Evolutionary conservation across 441 rosid species (phyloP).

Genomic region (Pelargonium cotyledonis): DNA sequence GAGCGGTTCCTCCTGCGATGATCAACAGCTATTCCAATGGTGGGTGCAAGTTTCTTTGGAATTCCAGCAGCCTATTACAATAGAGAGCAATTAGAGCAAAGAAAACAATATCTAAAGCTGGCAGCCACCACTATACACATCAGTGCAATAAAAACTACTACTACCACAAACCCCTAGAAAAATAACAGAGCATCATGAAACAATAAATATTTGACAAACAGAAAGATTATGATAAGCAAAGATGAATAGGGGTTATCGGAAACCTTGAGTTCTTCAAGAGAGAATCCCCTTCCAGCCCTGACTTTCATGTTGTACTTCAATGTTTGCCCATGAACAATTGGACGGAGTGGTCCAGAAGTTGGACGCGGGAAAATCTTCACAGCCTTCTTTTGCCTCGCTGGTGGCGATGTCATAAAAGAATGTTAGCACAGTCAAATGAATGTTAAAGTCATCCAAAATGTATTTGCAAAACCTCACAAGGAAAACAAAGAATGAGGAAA

Average conservation of each 20-base stretch:
- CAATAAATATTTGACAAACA: no score
- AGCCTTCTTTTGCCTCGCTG: slow-evolving; percentile 85
- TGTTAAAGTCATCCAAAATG: no score
- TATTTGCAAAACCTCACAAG: no score
- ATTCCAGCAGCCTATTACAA: slow-evolving; percentile 21
- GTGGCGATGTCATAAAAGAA: not conserved
- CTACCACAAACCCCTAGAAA: no score
- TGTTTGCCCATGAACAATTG: slow-evolving; percentile 83
- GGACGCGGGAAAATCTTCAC: slow-evolving; percentile 88
- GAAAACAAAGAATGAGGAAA: no score
- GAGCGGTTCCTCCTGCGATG: slow-evolving; percentile 25
- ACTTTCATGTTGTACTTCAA: slow-evolving; percentile 82
- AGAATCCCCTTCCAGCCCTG: slow-evolving; percentile 46
- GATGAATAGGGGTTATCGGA: no score
- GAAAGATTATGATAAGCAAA: no score
- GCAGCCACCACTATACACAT: no score
- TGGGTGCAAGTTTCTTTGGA: slow-evolving; percentile 24
- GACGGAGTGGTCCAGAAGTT: slow-evolving; percentile 73
- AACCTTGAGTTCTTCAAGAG: slow-evolving; percentile 64
- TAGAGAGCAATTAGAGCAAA: slow-evolving; percentile 16
- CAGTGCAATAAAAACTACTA: no score
- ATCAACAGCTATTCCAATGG: slow-evolving; percentile 24
- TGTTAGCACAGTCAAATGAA: slow-evolving; percentile 13
- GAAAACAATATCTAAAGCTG: no score
- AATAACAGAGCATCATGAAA: no score